phyloP scores from a whole-genome alignment of 78 protist species.

The Trichosphaerium sp. region DNA sequence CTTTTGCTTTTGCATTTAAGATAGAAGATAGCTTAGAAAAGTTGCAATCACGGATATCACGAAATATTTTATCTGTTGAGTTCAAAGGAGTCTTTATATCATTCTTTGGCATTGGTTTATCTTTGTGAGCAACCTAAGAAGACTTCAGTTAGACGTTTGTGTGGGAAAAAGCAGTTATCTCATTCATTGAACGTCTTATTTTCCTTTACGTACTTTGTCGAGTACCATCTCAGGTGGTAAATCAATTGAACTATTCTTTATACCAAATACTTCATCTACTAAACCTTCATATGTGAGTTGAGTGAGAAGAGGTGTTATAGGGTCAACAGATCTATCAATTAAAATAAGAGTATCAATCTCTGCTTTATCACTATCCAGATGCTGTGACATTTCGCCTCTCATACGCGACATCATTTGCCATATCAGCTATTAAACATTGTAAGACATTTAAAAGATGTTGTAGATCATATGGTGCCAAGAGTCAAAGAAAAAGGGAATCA shows the following conservation, averaged over 20 bases:
- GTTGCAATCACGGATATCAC: constrained; percentile 41
- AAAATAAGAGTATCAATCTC: constrained; percentile 60
- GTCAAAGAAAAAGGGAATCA: background rate
- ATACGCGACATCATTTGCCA: constrained; percentile 22
- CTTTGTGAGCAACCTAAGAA: too few relatives aligned
- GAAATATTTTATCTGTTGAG: constrained; percentile 6
- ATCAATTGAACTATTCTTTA: constrained; percentile 4
- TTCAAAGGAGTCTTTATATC: constrained; percentile 11
- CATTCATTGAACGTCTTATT: background rate
- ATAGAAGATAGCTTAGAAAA: constrained; percentile 41
- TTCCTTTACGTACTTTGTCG: background rate
- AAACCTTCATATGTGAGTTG: constrained; percentile 90
- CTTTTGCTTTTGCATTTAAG: constrained; percentile 33
- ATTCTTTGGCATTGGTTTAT: background rate
- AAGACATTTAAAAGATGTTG: background rate
- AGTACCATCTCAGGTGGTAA: background rate
- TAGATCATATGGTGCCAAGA: background rate
- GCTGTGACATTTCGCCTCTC: constrained; percentile 3
- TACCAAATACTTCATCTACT: constrained; percentile 75
- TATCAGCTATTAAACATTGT: background rate
- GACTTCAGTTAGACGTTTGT: too few relatives aligned
- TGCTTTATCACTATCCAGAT: background rate
- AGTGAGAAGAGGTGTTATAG: constrained; percentile 56
- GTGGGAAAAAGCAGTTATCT: too few relatives aligned
- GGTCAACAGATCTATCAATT: constrained; percentile 67